These are phyloP conservation scores for Helianthus tuberosus DNA, from an alignment of 129 eudicot genomes.

Conservation along the genomic window DNA sequence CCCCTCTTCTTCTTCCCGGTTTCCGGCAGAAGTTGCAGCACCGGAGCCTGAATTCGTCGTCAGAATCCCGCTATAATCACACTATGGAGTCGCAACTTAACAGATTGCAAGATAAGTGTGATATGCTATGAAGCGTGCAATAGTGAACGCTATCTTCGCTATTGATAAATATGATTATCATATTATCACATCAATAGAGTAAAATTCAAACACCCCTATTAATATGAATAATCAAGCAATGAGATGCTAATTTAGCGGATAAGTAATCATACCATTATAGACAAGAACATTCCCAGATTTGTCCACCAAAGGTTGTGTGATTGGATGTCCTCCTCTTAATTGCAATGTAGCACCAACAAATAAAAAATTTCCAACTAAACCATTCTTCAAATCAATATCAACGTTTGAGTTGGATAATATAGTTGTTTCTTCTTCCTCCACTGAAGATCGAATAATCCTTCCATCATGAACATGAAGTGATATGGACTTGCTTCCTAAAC, in stretches of 20 bases:
- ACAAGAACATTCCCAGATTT: constrained; percentile 72
- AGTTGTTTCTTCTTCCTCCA: constrained; percentile 29
- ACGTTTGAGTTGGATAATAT: constrained; percentile 23
- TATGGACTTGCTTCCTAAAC: constrained; percentile 65
- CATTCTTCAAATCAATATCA: constrained; percentile 20
- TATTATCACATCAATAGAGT: background rate
- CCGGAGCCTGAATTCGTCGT: too few species aligned
- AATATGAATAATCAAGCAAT: background rate
- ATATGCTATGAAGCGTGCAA: too few species aligned
- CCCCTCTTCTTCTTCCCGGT: too few species aligned
- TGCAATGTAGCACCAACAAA: constrained; percentile 92
- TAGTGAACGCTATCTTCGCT: too few species aligned
- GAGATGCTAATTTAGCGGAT: background rate
- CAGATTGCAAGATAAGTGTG: too few species aligned
- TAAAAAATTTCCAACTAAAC: constrained; percentile 35
- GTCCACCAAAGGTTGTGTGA: constrained; percentile 81
- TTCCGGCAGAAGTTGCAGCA: too few species aligned
- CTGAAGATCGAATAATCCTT: constrained; percentile 25
- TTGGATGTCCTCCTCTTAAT: constrained; percentile 65
- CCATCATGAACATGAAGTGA: constrained; percentile 32
- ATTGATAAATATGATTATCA: background rate
- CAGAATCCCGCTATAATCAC: too few species aligned
- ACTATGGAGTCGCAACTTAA: too few species aligned
- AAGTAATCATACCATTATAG: constrained; percentile 65
- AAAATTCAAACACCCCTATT: background rate